Evolutionary conservation across 192 early-diverging fungal species (phyloP), one percentile per base, ranked within the genome.

Genomic region (Backusella sp.): DNA sequence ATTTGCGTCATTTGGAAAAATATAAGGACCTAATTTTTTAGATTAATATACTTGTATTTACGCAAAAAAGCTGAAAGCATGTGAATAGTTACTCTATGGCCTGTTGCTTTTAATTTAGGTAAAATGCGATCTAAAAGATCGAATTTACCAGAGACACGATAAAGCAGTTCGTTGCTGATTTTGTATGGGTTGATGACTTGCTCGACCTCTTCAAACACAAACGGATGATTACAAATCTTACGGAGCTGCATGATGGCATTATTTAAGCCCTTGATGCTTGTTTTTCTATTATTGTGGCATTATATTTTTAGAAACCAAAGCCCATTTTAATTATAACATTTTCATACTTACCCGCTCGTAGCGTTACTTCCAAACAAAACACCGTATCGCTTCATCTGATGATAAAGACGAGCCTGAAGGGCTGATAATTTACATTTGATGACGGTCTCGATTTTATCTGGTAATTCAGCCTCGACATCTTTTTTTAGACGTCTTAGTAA

Each of bases 151-250:
- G 96, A 88, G 14, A 90, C 87, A 44, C 96, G 91, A 80, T 85
- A 96, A 28, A 99, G 80, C 53, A 90, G 86, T 69, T 89, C 87
- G 83, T 96, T 95, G 56, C 86, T 93, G 17, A 76, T 81, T 66
- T 88, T 83, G 41, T 80, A 73, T 8, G 94, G 93, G 76, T 96
- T 94, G 80, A 99, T 87, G 26, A 86, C 78, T 11, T 85, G 80
- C 79, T 97, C 96, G 0, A 99, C 96, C 75, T 95, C 93, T 59
- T 92, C 91, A 88, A 95, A 98, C 19, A 98, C 96, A 83, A 93
- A 99, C 46, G 97, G 97, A 82, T 99, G 97, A 85, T 98, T 99
- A 82, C 94, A 96, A 75, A 99, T 95, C 82, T 98, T 98, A 34
- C 96, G 90, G 68, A 99, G 89, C 82, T 99, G 96, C 97, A 99